Evolutionary conservation across 257 asterid species (phyloP).

Genomic region (Capsicum baccatum): DNA sequence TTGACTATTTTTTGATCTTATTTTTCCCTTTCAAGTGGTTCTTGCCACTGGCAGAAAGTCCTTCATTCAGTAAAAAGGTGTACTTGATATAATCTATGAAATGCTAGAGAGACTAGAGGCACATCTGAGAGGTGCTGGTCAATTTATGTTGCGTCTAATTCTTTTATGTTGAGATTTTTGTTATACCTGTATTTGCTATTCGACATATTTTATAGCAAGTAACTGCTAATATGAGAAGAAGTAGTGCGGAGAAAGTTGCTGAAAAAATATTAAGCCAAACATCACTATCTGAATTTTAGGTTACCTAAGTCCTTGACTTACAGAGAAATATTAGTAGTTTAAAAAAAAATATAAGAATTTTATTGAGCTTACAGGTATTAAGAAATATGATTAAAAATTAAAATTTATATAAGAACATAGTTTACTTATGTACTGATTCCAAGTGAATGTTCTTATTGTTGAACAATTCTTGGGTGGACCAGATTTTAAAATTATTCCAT

Average conservation of each 20-base stretch:
- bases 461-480: neutral
- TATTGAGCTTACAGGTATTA: neutral
- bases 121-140: slow-evolving; percentile 76
- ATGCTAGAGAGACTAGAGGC: slow-evolving; percentile 98
- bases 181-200: neutral
- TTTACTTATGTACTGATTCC: neutral
- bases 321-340: neutral
- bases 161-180: slow-evolving; percentile 7
- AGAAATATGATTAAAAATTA: neutral
- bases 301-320: slow-evolving; percentile 31
- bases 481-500: neutral
- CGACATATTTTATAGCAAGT: slow-evolving; percentile 50
- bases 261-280: slow-evolving; percentile 80
- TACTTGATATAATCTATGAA: slow-evolving; percentile 84
- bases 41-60: slow-evolving; percentile 92
- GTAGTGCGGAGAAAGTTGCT: slow-evolving; percentile 92
- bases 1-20: slow-evolving; percentile 2
- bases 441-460: neutral
- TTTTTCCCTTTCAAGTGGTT: slow-evolving; percentile 61
- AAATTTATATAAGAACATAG: neutral
- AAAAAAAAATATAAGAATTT: slow-evolving; percentile 15
- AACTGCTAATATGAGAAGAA: slow-evolving; percentile 95
- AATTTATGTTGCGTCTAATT: slow-evolving; percentile 71
- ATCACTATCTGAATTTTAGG: slow-evolving; percentile 92
- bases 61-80: slow-evolving; percentile 66